Evolutionary conservation across 2,329 filamentous ascomycete genomes (phyloP).

Genomic region (Fusarium chlamydosporum): DNA sequence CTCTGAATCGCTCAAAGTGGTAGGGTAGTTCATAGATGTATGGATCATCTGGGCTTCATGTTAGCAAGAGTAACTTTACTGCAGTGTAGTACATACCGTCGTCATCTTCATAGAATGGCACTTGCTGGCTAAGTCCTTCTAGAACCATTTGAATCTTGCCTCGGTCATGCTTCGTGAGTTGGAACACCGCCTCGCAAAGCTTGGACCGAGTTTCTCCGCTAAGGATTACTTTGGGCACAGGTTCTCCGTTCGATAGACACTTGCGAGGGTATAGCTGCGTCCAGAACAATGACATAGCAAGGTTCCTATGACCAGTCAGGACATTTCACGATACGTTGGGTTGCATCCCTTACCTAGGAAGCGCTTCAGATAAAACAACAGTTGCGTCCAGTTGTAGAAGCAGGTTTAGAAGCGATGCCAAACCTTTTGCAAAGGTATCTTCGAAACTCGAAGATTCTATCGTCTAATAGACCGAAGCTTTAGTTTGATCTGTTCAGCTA

Average conservation of each 20-base stretch:
- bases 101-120: constrained; percentile 56
- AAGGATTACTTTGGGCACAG: constrained; percentile 62
- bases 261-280: constrained; percentile 75
- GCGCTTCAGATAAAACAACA: constrained; percentile 39
- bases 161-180: constrained; percentile 67
- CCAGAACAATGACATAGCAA: constrained; percentile 66
- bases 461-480: constrained; percentile 36
- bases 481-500: constrained; percentile 6
- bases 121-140: constrained; percentile 54
- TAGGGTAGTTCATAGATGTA: constrained; percentile 74
- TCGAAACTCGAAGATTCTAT: constrained; percentile 49
- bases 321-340: neutral
- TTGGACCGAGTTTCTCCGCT: constrained; percentile 68
- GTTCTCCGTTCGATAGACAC: constrained; percentile 51
- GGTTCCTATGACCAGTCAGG: constrained; percentile 44
- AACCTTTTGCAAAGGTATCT: constrained; percentile 52
- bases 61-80: constrained; percentile 27
- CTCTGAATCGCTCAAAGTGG: constrained; percentile 74
- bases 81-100: constrained; percentile 55
- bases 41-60: constrained; percentile 56
- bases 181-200: constrained; percentile 72
- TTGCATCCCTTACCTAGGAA: constrained; percentile 50
- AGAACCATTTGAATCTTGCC: constrained; percentile 66
- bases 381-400: constrained; percentile 53
- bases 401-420: constrained; percentile 51